Evolutionary conservation across 805 yeast species (phyloP), one percentile per base, ranked within the genome.

Genomic region (Cyberlindnera mrakii): DNA sequence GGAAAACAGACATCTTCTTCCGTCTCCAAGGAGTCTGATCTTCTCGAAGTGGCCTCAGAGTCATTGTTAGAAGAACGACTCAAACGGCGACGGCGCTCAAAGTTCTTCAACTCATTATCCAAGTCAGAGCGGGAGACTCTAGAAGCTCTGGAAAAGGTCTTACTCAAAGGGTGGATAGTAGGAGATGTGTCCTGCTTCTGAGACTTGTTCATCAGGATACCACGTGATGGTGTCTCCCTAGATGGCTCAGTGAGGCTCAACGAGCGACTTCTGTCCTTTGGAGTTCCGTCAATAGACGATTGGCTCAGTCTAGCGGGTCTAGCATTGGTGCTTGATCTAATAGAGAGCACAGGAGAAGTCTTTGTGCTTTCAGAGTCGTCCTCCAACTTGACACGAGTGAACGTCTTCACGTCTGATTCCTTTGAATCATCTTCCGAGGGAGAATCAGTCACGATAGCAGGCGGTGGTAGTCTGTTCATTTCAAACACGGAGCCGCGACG

Each of bases 1-100:
- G 98, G 98, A 65, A 90, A 90, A 70, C 98, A 91, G 36, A 91
- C 99, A 74, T 91, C 98, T 59, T 88, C 96, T 57, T 91, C 98
- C 0, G 96, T 88, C 58, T 89, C 96, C 53, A 86, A 95, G 4
- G 90, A 81, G 16, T 81, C 78, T 50, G 88, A 71, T 2, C 81
- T 85, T 52, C 78, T 85, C 2, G 90, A 83, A 52, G 77, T 83
- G 17, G 72, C 74, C 50, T 84, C 91, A 47, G 80, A 75, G 54
- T 82, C 88, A 33, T 67, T 62, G 13, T 60, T 44, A 3, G 68
- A 63, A 8, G 62, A 58, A 39, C 66, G 56, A 2, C 63, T 55
- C 43, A 59, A 32, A 36, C 62, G 54, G 33, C 66, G 62, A 40
- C 64, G 62, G 46, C 62, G 56, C n/a, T 57, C 57, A 37, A 50